A percentile compares a stretch with the other conserved stretches of the same genome.
Conservation (phyloP, 148 eudicot species). For the Cornus suecica region DNA sequence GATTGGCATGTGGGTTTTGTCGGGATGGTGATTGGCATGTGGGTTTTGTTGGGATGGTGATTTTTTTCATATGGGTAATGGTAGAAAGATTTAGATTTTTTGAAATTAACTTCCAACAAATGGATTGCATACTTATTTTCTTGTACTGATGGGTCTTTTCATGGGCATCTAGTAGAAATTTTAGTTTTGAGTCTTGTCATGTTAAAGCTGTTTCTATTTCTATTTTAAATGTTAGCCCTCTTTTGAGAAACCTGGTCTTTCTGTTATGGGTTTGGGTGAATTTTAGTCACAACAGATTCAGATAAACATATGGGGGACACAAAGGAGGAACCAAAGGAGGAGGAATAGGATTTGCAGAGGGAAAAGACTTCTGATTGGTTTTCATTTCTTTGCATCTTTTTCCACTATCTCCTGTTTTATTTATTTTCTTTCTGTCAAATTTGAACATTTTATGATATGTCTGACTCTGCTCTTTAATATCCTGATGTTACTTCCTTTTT, state of each 20-base stretch:
- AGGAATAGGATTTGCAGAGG: constrained; percentile 6
- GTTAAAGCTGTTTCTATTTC: constrained; percentile 11
- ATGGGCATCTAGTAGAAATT: constrained; percentile 1
- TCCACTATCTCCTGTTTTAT: constrained; percentile 16
- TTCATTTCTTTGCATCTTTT: constrained; percentile 14
- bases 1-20: constrained; percentile 13
- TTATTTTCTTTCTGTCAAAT: constrained; percentile 17
- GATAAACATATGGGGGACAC: neutral
- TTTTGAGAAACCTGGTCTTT: neutral
- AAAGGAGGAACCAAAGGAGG: neutral
- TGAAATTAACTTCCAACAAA: neutral
- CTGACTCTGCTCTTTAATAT: neutral
- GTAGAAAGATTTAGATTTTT: neutral
- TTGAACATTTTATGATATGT: constrained; percentile 7
- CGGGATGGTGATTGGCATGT: neutral
- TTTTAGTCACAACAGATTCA: constrained; percentile 7
- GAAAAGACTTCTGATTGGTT: constrained; percentile 8
- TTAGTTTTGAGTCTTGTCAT: constrained; percentile 17
- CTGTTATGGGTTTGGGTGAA: constrained; percentile 9
- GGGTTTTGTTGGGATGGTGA: neutral
- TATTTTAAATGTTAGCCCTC: neutral
- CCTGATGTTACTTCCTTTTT: neutral
- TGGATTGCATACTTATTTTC: neutral
- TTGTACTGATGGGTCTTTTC: constrained; percentile 6
- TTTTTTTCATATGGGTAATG: neutral